Evolutionary conservation across 1,284 basidiomycete species (phyloP), one percentile per base, ranked within the genome.

Genomic region (Cutaneotrichosporon cavernicola): DNA sequence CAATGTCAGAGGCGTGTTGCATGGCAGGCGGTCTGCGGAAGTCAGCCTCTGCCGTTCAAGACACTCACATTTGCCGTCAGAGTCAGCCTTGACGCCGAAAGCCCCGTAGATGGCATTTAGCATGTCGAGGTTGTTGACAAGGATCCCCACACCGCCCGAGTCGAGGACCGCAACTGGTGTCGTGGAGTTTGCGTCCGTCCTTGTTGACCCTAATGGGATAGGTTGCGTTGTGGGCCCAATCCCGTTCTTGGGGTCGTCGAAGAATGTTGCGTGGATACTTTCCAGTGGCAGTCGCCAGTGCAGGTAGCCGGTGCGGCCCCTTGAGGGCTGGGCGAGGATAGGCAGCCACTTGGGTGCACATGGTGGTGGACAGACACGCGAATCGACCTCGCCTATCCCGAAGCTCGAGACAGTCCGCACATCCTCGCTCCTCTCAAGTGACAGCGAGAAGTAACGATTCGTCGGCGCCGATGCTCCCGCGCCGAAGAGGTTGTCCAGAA

Each of bases 401-500:
- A 80, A 63, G 1, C 67, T 66, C 6, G 76, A 78, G n/a, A 51
- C 53, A 5, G 78, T 80, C 8, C 79, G 71, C 4, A 76, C 70
- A 63, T 81, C 80, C 57, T 78, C 76, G n/a, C 71, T 66, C 2
- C 80, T 70, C 46, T 70, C 78, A 10, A 81, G 69, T 1, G 76
- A 71, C 22, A 81, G 69, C 10, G 76, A 69, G 56, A 81, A 79
- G 21, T 78, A 67, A 0, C 79, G 71, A 21, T 78, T 69, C 2
- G 73, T 69, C 0, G 80, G 80, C 1, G 80, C 80, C 1, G 69
- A 74, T 0, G 67, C 40, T 0, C 80, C 80, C 0, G 73, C 67
- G n/a, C 80, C 79, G 59, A 80, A 81, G 5, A 81, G 59, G 58
- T 81, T 81, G 65, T 81, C 80, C 14, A 81, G 75, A 63, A 80